Conservation (phyloP, 805 yeast species). For the Metschnikowia hibisci region DNA sequence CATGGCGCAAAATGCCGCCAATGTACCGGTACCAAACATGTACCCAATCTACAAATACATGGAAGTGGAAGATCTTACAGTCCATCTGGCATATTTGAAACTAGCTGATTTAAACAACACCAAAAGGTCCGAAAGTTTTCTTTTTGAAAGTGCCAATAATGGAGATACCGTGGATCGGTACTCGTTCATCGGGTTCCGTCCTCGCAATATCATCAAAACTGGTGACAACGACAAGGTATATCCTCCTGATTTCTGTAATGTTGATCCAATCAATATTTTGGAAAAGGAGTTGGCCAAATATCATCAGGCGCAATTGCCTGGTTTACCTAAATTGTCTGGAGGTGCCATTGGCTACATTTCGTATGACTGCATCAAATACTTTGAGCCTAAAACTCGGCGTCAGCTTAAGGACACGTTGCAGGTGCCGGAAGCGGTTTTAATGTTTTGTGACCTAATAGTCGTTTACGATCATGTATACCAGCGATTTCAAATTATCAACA, state of each 20-base stretch:
- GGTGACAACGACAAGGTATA: constrained; percentile 54
- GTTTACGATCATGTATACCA: constrained; percentile 95
- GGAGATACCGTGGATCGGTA: constrained; percentile 88
- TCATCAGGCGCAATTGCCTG: constrained; percentile 74
- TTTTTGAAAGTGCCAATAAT: constrained; percentile 83
- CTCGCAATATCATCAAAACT: constrained; percentile 76
- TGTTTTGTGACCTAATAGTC: constrained; percentile 85
- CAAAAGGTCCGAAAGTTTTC: constrained; percentile 61
- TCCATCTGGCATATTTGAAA: constrained; percentile 86
- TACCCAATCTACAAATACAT: constrained; percentile 78
- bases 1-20: constrained; percentile 17
- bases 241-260: constrained; percentile 38
- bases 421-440: constrained; percentile 87
- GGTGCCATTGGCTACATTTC: constrained; percentile 97
- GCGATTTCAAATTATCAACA: constrained; percentile 85
- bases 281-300: constrained; percentile 67
- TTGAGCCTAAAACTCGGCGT: constrained; percentile 86
- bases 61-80: constrained; percentile 75
- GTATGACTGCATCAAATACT: constrained; percentile 94
- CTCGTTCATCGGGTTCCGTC: constrained; percentile 85
- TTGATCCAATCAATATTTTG: constrained; percentile 74
- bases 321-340: constrained; percentile 80
- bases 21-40: constrained; percentile 50
- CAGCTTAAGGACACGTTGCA: constrained; percentile 71
- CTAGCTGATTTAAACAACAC: constrained; percentile 60